phyloP scores from a whole-genome alignment of 257 asterid species.

The Parsonsia alboflavescens region DNA sequence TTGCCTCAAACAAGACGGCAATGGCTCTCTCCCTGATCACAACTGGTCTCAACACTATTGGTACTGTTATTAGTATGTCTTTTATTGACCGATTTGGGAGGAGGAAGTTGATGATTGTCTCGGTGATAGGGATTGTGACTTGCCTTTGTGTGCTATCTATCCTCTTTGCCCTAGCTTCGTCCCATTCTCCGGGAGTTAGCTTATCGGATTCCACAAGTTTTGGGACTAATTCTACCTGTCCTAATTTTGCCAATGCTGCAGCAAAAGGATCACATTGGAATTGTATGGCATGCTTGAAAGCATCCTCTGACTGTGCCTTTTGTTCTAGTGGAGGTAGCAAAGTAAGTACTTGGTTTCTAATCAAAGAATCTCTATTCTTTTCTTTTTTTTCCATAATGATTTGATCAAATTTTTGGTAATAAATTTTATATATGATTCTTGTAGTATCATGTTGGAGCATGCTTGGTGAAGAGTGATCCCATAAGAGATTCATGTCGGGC shows the following conservation, averaged over 20 bases:
- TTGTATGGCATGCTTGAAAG: conserved; percentile 49
- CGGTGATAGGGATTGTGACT: conserved; percentile 54
- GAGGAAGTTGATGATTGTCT: conserved; percentile 62
- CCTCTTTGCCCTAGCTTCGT: conserved; percentile 42
- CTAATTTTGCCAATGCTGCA: conserved; percentile 24
- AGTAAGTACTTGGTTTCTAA: conserved; percentile 29
- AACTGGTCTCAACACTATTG: conserved; percentile 65
- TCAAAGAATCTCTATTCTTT: too few relatives aligned
- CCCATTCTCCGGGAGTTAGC: conserved; percentile 45
- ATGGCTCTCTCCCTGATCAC: conserved; percentile 72
- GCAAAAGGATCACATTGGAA: conserved; percentile 43
- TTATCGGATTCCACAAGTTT: conserved; percentile 43
- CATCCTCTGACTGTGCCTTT: conserved; percentile 45
- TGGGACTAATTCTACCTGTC: conserved; percentile 56
- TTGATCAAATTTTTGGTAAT: too few relatives aligned
- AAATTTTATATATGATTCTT: background rate
- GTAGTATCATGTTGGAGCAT: conserved; percentile 62
- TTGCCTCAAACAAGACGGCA: conserved; percentile 69
- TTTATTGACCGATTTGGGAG: conserved; percentile 66
- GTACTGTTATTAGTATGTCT: conserved; percentile 58
- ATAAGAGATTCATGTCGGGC: conserved; percentile 27
- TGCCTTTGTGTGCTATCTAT: conserved; percentile 51
- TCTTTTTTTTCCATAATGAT: too few relatives aligned
- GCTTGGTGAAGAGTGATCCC: conserved; percentile 29
- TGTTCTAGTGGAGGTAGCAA: conserved; percentile 42